Conservation (phyloP, 1,284 basidiomycete genomes). For the Rhodotorula sp. region DNA sequence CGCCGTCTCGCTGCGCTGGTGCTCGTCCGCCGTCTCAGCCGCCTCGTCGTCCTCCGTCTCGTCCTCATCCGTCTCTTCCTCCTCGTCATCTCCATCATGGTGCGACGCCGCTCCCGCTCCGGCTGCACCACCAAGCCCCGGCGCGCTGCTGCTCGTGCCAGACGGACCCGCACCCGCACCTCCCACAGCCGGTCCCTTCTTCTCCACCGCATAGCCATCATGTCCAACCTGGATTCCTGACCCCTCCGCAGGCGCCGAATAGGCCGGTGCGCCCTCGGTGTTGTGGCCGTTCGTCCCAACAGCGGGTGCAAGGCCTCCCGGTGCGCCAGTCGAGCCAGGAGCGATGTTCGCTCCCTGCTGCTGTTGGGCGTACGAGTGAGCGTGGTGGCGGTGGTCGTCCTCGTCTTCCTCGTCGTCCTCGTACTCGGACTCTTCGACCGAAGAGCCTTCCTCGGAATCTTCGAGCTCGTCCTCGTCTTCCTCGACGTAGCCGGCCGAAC, state of each 20-base stretch:
- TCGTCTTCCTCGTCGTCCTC: slow-evolving; percentile 54
- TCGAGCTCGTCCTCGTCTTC: slow-evolving; percentile 65
- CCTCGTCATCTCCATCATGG: neutral
- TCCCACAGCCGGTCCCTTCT: slow-evolving; percentile 37
- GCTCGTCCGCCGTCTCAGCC: neutral
- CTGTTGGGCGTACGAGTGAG: slow-evolving; percentile 44
- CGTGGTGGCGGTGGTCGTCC: slow-evolving; percentile 41
- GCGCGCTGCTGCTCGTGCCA: neutral
- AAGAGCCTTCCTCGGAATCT: slow-evolving; percentile 67
- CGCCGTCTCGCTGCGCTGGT: neutral
- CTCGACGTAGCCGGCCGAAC: slow-evolving; percentile 73
- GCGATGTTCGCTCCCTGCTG: too few relatives aligned
- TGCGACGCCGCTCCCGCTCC: neutral
- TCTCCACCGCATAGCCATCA: slow-evolving; percentile 60
- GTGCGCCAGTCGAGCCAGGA: neutral
- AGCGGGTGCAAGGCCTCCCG: slow-evolving; percentile 12
- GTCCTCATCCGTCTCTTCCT: slow-evolving; percentile 6
- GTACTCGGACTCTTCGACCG: slow-evolving; percentile 58
- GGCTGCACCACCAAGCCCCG: neutral
- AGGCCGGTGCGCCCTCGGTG: slow-evolving; percentile 46
- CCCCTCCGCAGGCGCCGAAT: slow-evolving; percentile 46
- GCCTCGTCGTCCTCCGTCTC: slow-evolving; percentile 1
- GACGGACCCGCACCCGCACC: neutral
- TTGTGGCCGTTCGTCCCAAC: neutral
- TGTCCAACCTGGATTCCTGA: slow-evolving; percentile 59